A percentile compares a stretch with the other conserved stretches of the same genome.
phyloP scores from a whole-genome alignment of 306 rosid genomes.

The Castanea crenata region DNA sequence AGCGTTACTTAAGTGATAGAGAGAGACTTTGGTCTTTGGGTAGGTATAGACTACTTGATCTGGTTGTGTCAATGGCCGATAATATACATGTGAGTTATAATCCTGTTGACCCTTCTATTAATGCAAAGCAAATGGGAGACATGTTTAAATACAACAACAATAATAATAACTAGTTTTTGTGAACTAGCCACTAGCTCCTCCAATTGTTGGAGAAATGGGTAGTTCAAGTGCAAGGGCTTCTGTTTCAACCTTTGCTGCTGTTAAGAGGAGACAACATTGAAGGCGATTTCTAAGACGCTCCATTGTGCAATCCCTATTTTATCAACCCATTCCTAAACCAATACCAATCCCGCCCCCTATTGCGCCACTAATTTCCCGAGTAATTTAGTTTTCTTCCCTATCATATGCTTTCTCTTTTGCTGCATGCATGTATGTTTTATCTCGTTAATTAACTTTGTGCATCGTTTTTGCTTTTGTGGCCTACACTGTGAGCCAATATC shows the following conservation, averaged over 20 bases:
- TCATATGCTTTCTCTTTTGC: too few species aligned
- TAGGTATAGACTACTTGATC: too few species aligned
- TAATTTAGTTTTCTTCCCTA: neutral
- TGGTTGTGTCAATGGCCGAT: neutral
- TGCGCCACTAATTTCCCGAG: neutral
- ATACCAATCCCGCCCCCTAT: slow-evolving; percentile 4
- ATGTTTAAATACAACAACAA: neutral
- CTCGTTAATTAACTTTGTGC: neutral
- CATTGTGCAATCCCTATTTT: neutral
- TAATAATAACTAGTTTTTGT: neutral
- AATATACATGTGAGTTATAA: neutral
- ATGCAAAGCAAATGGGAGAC: neutral
- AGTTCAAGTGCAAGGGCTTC: too few species aligned
- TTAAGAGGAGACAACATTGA: neutral
- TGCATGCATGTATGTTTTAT: neutral
- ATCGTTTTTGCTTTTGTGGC: neutral
- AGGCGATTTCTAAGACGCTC: neutral
- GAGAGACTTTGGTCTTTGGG: neutral
- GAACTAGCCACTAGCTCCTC: neutral
- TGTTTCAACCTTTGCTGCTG: neutral
- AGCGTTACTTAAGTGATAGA: neutral
- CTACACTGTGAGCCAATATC: neutral
- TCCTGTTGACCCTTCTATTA: neutral
- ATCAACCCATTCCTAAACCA: neutral
- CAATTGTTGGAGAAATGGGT: too few species aligned